Evolutionary conservation across 305 asterid genomes (phyloP).

Genomic region (Vinca major): DNA sequence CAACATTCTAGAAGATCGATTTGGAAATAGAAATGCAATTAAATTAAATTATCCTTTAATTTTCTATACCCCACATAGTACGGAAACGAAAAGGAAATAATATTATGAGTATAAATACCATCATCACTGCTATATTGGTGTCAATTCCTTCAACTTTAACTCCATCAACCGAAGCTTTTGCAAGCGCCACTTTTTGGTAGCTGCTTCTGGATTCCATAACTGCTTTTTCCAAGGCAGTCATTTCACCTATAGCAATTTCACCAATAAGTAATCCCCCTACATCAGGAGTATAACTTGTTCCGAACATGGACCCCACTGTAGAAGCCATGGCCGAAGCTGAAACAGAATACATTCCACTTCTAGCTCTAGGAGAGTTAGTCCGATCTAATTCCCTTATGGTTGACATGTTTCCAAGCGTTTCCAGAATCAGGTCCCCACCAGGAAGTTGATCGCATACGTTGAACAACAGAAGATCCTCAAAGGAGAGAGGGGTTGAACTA

Average conservation of each 20-base stretch:
- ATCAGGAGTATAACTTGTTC: slow-evolving; percentile 44
- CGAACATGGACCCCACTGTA: slow-evolving; percentile 54
- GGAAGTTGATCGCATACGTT: slow-evolving; percentile 90
- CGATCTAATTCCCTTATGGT: slow-evolving; percentile 34
- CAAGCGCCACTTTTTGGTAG: slow-evolving; percentile 58
- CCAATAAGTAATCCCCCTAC: slow-evolving; percentile 57
- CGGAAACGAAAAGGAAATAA: not conserved
- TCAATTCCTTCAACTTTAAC: slow-evolving; percentile 86
- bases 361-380: slow-evolving; percentile 31
- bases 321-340: slow-evolving; percentile 66
- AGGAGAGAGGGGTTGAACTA: slow-evolving; percentile 37
- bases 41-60: not conserved
- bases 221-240: slow-evolving; percentile 67
- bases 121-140: slow-evolving; percentile 86
- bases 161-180: slow-evolving; percentile 78
- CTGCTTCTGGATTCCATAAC: slow-evolving; percentile 73
- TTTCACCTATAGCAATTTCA: slow-evolving; percentile 73
- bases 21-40: not conserved
- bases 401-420: slow-evolving; percentile 62
- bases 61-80: too few relatives aligned
- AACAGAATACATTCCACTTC: slow-evolving; percentile 45
- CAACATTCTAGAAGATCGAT: slow-evolving; percentile 4
- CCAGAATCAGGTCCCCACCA: slow-evolving; percentile 75
- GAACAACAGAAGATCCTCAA: slow-evolving; percentile 70
- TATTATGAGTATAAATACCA: slow-evolving; percentile 34